phyloP scores from a whole-genome alignment of 305 asterid genomes.

The Petunia hybrid region DNA sequence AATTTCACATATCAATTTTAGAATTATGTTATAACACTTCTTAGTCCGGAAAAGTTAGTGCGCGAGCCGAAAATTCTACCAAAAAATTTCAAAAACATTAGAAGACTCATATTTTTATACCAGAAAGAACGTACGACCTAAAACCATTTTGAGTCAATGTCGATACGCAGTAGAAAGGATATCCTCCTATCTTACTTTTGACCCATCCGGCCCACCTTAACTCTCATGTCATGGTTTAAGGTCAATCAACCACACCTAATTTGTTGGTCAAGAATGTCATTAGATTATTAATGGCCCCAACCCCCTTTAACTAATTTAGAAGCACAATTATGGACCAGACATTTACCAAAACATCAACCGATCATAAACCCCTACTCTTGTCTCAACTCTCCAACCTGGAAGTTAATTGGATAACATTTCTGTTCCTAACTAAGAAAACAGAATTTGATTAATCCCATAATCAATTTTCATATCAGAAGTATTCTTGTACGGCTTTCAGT shows the following conservation, averaged over 20 bases:
- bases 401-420: neutral
- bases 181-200: too few relatives aligned
- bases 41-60: too few relatives aligned
- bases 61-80: too few relatives aligned
- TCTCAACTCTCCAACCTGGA: neutral
- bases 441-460: neutral
- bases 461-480: neutral
- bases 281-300: constrained; percentile 6
- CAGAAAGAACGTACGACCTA: too few relatives aligned
- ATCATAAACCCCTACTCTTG: neutral
- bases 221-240: constrained; percentile 49
- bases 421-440: neutral
- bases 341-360: constrained; percentile 3
- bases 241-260: constrained; percentile 34
- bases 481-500: neutral
- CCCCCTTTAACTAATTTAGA: neutral
- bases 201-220: constrained; percentile 12
- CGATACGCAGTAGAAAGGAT: too few relatives aligned
- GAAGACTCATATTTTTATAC: too few relatives aligned
- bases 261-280: constrained; percentile 38
- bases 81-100: too few relatives aligned
- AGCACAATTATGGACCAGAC: neutral
- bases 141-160: too few relatives aligned
- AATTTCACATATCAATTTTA: too few relatives aligned
- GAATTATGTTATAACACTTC: too few relatives aligned